Base-by-base conservation (phyloP, 2,329 filamentous ascomycete species). In the Paraphoma sp. region DNA sequence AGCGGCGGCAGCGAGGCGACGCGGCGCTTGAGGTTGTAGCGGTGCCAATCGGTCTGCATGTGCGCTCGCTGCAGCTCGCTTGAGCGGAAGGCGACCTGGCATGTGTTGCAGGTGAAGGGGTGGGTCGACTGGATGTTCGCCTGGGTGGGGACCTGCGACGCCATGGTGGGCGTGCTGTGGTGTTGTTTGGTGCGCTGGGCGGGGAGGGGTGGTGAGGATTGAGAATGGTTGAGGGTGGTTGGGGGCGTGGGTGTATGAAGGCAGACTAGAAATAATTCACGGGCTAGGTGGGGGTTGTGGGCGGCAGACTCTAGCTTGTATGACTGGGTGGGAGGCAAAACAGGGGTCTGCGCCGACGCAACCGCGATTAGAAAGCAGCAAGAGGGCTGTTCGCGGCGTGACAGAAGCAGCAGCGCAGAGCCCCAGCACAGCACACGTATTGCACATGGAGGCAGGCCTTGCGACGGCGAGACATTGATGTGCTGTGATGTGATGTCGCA, bases 31-130 rank as follows among this genome's bases (percentile, higher is more conserved):
- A 98, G 86, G 77, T 99, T 99, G 80, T 97, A 97, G 64, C 95
- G 89, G 78, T 99, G 94, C 95, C 95, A 99, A 81, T 99, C 95
- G 69, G 90, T 95, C 78, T 95, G 93, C 95, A 99, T 99, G 76
- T 99, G 95, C 38, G 87, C 89, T 76, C 95, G 89, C 80, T 99
- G 95, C 54, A 96, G 84, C 74, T 98, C 94, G 76, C 91, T 93
- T 74, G 92, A 93, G 65, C 94, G 89, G 80, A 98, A 99, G 50
- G 94, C 95, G 68, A 99, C 93, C 76, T 97, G 92, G 75, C 95
- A 99, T 56, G 93, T 95, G 79, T 98, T 99, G 87, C 95, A 99
- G 53, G 94, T 98, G 80, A 94, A 99, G 1, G 95, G 94, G 75
- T 97, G 92, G 6, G 72, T 74, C 29, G 70, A 68, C 59, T 76